Evolutionary conservation across 306 rosid species (phyloP), one percentile per base, ranked within the genome.

Genomic region (Quercus mongolica): DNA sequence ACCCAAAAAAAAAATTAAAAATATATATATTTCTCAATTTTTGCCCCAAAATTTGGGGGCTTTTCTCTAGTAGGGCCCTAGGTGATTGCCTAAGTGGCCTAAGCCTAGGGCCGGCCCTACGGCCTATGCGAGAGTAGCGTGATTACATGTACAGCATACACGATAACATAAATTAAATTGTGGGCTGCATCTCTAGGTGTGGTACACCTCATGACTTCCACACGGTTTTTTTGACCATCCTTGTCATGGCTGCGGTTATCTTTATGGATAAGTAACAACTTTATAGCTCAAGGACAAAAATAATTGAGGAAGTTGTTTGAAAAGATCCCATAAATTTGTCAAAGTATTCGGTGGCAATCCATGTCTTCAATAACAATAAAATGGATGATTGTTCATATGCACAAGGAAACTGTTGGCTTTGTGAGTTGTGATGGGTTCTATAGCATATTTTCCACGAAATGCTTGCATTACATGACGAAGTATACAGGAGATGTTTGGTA

Each of bases 241-340:
- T 59, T 56, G 59, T 28, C 72, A 31, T 54, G 25, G 18, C 14
- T 58, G 69, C 71, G 78, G 85, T 85, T 75, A 82, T 82, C 89
- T 33, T 75, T 87, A 76, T 55, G 84, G 90, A 83, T 88, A 88
- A 89, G 90, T 77, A 79, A 79, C 79, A 69, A 69, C 63, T 23
- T 74, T 61, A 78, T 0, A 55, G 51, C 72, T 73, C 69, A 46
- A 44, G 18, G 64, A 31, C 15, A 35, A 74, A 75, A 75, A 35
- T 52, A 75, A 25, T 54, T 71, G 56, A 82, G 78, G 13, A 76
- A 20, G n/a, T 54, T 7, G 82, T 73, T 76, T 78, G 73, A 21
- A 73, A 70, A 57, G 23, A 69, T 41, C 54, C 44, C 77, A 74
- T n/a, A 68, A 74, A 69, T 61, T 74, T 59, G 77, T 69, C 71